A percentile compares a stretch with the other conserved stretches of the same genome.
Conservation (phyloP, 2,329 filamentous ascomycete species). For the Periconia digitata region DNA sequence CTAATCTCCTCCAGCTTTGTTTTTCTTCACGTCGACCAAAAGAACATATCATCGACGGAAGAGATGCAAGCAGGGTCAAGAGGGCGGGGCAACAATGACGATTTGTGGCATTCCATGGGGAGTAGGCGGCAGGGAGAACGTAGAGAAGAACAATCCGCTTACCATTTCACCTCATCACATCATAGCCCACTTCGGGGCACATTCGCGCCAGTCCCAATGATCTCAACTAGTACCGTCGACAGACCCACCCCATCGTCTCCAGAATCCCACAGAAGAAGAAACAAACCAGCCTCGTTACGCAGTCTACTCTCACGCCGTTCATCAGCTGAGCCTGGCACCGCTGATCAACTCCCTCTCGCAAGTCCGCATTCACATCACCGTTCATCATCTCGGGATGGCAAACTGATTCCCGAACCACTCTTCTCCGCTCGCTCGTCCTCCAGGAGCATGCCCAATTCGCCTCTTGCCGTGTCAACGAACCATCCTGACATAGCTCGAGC, state of each 20-base stretch:
- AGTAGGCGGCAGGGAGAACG: conserved; percentile 13
- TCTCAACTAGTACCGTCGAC: conserved; percentile 28
- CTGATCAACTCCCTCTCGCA: conserved; percentile 25
- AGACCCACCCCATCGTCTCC: conserved; percentile 34
- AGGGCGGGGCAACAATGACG: conserved; percentile 21
- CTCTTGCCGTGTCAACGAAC: conserved; percentile 16
- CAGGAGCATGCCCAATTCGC: conserved; percentile 40
- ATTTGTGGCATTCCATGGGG: conserved; percentile 36
- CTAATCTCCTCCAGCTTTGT: conserved; percentile 21
- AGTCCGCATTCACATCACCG: conserved; percentile 21
- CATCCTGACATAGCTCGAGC: conserved; percentile 19
- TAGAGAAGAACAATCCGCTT: conserved; percentile 26
- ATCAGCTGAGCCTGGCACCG: conserved; percentile 19
- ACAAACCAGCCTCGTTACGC: conserved; percentile 26
- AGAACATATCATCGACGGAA: conserved; percentile 16
- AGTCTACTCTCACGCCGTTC: conserved; percentile 29
- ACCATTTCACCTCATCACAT: conserved; percentile 28
- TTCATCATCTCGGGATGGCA: conserved; percentile 19
- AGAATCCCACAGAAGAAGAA: conserved; percentile 23
- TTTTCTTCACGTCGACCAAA: conserved; percentile 17
- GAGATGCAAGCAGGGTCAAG: conserved; percentile 14
- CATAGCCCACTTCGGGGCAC: conserved; percentile 18
- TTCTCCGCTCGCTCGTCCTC: conserved; percentile 24
- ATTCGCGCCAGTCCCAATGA: conserved; percentile 16
- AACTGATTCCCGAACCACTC: conserved; percentile 25